Evolutionary conservation across 805 yeast species (phyloP), one percentile per base, ranked within the genome.

Genomic region (Suhomyces pyralidae): DNA sequence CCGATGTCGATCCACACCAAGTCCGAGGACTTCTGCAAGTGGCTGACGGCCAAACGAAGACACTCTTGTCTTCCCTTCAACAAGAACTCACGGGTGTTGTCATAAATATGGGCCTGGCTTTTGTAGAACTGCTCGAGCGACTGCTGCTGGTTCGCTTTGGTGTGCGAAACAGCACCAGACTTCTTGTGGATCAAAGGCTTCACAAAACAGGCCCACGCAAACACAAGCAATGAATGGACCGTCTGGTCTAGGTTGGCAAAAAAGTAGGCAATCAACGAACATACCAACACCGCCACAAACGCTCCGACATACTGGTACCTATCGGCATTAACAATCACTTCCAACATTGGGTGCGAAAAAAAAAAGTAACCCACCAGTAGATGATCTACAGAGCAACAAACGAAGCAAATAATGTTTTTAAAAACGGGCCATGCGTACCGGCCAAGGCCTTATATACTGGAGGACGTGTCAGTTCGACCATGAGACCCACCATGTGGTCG

Each of bases 1-100:
- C 96, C 96, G 62, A 89, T 80, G 64, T 86, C 92, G 48, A 86
- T 76, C 92, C 92, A 86, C 45, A 85, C 82, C 45, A 85, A 69
- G 48, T 78, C 77, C 40, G 65, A 62, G 25, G 66, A 67, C 49
- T 71, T 73, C 34, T 55, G 63, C 36, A 85, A 68, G 65, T 87
- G 91, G 24, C 85, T 66, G 28, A 74, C 77, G 1, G 88, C 87
- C 53, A 86, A 65, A 49, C 75, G 75, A 51, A 87, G 72, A 52
- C 89, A 84, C 51, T 78, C 79, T 61, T 81, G 83, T 60, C 96
- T 78, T 19, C 96, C 96, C 67, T 86, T 80, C 58, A 88, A 75
- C 40, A 88, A 73, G 36, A 78, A 70, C 46, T 78, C 74, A 62
- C 96, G 81, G 3, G 96, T 88, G 45, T 81, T 68, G 64, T 88